These are phyloP conservation scores for Globisporangium nodosum DNA, from an alignment of 352 stramenopile species.

Conservation along the genomic window DNA sequence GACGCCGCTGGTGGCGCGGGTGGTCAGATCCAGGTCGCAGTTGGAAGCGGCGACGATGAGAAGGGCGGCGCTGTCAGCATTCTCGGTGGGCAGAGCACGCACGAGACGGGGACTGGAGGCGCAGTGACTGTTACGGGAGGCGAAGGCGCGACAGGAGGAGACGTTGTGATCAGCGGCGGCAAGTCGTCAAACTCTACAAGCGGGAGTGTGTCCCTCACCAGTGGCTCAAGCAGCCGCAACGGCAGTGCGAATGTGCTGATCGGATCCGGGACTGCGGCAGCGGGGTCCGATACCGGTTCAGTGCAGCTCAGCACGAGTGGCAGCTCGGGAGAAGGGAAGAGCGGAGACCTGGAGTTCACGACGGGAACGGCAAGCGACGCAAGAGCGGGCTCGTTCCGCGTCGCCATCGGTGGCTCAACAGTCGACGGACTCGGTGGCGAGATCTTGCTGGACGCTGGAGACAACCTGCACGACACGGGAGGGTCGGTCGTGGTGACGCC, in stretches of 20 bases:
- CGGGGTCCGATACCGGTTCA: conserved; percentile 21
- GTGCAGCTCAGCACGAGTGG: conserved; percentile 26
- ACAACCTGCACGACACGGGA: conserved; percentile 25
- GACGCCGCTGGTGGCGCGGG: conserved; percentile 14
- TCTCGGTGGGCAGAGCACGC: conserved; percentile 18
- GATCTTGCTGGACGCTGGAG: conserved; percentile 31
- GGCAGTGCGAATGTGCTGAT: conserved; percentile 17
- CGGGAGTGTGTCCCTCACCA: conserved; percentile 19
- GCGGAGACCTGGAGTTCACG: conserved; percentile 27
- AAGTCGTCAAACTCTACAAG: conserved; percentile 11
- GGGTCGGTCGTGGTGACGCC: conserved; percentile 37
- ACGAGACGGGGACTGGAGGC: conserved; percentile 25
- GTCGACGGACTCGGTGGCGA: conserved; percentile 16
- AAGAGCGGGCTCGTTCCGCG: conserved; percentile 30
- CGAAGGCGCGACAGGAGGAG: conserved; percentile 20
- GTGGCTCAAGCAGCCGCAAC: conserved; percentile 13
- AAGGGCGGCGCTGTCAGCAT: conserved; percentile 18
- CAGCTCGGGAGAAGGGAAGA: conserved; percentile 24
- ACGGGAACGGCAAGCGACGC: conserved; percentile 24
- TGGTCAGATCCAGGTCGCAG: conserved; percentile 24
- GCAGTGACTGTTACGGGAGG: conserved; percentile 22
- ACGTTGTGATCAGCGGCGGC: conserved; percentile 20
- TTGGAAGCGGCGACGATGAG: conserved; percentile 14
- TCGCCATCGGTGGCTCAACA: conserved; percentile 29
- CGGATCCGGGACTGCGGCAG: conserved; percentile 15